Evolutionary conservation across 129 eudicot genomes (phyloP).

Genomic region (Heracleum sosnowskyi): DNA sequence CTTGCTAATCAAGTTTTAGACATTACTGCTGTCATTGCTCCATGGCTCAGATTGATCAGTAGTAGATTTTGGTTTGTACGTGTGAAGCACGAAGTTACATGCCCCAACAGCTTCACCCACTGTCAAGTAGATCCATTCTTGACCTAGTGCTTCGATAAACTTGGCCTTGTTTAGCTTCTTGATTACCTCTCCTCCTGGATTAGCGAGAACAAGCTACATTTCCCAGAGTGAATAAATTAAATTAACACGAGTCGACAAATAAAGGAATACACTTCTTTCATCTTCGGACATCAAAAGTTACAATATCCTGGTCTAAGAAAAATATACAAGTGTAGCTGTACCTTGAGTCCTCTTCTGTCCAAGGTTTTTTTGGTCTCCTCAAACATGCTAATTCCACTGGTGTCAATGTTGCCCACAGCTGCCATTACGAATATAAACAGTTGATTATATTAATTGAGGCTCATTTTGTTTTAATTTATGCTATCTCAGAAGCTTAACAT

Average conservation of each 20-base stretch:
- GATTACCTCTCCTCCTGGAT: conserved; percentile 88
- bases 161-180: conserved; percentile 79
- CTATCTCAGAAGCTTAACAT: neutral
- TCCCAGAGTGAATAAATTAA: neutral
- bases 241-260: neutral
- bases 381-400: conserved; percentile 91
- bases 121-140: conserved; percentile 78
- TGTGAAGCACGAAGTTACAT: conserved; percentile 72
- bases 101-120: conserved; percentile 90
- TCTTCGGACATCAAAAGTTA: neutral
- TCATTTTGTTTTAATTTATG: neutral
- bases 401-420: conserved; percentile 93
- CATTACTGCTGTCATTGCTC: conserved; percentile 35
- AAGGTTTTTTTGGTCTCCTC: conserved; percentile 65
- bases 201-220: conserved; percentile 64
- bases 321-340: neutral
- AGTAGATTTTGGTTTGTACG: conserved; percentile 29
- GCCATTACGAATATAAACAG: conserved; percentile 4
- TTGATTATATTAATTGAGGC: neutral
- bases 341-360: conserved; percentile 90
- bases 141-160: conserved; percentile 56
- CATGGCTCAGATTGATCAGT: conserved; percentile 23
- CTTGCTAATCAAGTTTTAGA: conserved; percentile 15
- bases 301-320: neutral
- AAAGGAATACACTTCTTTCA: neutral